Base-by-base conservation (phyloP, 306 rosid genomes). In the Cucurbita ficifolia region DNA sequence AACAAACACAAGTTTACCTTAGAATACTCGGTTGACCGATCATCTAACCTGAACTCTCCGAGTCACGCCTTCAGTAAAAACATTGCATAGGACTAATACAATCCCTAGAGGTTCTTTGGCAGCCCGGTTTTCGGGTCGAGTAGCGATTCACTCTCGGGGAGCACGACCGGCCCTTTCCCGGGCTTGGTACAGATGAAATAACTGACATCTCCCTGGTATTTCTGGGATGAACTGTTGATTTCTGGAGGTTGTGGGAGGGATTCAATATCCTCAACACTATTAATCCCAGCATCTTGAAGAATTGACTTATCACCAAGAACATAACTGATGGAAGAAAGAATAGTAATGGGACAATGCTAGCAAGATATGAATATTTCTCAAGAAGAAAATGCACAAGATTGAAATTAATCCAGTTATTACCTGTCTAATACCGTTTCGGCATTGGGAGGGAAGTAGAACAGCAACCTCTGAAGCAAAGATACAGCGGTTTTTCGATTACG, bases 131-230 rank as follows among this genome's bases (percentile, higher is more conserved):
- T 87, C 4, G 85, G 79, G 87, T 86, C 79, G 72, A 94, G 95
- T 81, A 89, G 97, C 72, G 88, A 87, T 72, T 80, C 87, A 59
- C 86, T 82, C 62, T 88, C 92, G 10, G 95, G 80, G 62, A 94
- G 86, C 83, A 84, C 72, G 76, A 91, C 91, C 11, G 99, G 99
- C 73, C 99, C 99, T 84, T 79, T 89, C 72, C 99, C 99, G 1
- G 96, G 96, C 76, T 84, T 89, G 57, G 99, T 94, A 79, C 99
- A 94, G 77, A 94, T 94, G 85, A 94, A 94, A 85, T 94, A 91
- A 83, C 87, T 87, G 61, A 94, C 95, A 74, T 88, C 96, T 38
- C 99, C 99, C 76, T 76, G 80, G 77, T 36, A 84, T 79, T 89
- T 91, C 87, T 91, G 91, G 21, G 85, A 85, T 40, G 88, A 89